Evolutionary conservation across 192 early-diverging fungal genomes (phyloP).

Genomic region (Umbelopsis ramanniana): DNA sequence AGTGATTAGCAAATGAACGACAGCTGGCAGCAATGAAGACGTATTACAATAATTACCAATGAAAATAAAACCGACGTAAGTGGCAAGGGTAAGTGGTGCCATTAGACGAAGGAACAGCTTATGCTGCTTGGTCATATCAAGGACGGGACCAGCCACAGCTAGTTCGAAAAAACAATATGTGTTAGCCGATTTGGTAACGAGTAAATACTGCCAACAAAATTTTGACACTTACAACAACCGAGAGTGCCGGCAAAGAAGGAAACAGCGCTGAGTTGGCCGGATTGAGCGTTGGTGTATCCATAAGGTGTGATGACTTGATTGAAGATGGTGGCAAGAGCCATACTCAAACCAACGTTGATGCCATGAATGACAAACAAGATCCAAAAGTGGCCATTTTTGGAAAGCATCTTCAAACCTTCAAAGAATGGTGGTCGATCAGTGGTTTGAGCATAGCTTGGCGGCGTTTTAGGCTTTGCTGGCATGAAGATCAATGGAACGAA

Average conservation of each 20-base stretch:
- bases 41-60: slow-evolving; percentile 13
- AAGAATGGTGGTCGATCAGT: slow-evolving; percentile 26
- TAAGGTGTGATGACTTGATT: slow-evolving; percentile 42
- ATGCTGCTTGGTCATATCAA: slow-evolving; percentile 41
- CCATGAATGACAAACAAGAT: slow-evolving; percentile 36
- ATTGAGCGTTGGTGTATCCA: slow-evolving; percentile 39
- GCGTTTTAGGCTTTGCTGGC: slow-evolving; percentile 33
- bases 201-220: not conserved
- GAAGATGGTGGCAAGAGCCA: slow-evolving; percentile 35
- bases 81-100: slow-evolving; percentile 31
- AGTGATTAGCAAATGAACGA: not conserved
- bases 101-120: slow-evolving; percentile 30
- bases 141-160: slow-evolving; percentile 36
- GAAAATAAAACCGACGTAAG: slow-evolving; percentile 32
- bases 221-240: slow-evolving; percentile 33
- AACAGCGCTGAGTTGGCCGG: slow-evolving; percentile 37
- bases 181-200: not conserved
- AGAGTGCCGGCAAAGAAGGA: slow-evolving; percentile 37
- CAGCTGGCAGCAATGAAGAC: not conserved
- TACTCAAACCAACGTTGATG: slow-evolving; percentile 38
- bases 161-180: not conserved
- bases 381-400: slow-evolving; percentile 38
- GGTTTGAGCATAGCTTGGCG: slow-evolving; percentile 11
- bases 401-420: slow-evolving; percentile 24
- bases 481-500: slow-evolving; percentile 32